These are phyloP conservation scores for Suhomyces panamericanus DNA, from an alignment of 1,139 yeast species.

Conservation along the genomic window DNA sequence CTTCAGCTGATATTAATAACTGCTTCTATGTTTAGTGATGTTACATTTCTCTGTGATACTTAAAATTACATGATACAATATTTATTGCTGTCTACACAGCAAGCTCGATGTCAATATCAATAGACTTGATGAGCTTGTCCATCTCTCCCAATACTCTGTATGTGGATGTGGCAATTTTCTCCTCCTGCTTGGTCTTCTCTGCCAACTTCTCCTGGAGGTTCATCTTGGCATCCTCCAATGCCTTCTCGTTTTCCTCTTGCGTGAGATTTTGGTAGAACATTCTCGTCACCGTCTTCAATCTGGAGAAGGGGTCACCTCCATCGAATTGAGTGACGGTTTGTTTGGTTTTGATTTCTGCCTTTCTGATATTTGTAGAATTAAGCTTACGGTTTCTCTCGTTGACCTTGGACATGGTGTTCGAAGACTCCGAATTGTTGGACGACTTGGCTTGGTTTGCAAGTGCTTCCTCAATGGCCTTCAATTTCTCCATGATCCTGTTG, in stretches of 20 bases:
- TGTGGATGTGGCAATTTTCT: slow-evolving; percentile 41
- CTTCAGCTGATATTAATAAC: no score
- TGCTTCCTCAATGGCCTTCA: slow-evolving; percentile 33
- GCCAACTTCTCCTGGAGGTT: slow-evolving; percentile 37
- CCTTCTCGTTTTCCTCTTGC: slow-evolving; percentile 47
- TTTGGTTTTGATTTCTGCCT: slow-evolving; percentile 72
- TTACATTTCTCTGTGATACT: no score
- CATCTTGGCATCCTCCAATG: slow-evolving; percentile 40
- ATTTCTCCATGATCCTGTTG: slow-evolving; percentile 53
- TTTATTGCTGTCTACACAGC: background rate
- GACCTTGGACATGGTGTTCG: slow-evolving; percentile 55
- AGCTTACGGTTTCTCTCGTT: slow-evolving; percentile 81
- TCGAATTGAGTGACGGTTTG: slow-evolving; percentile 41
- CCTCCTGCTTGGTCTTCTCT: slow-evolving; percentile 41
- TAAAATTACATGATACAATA: no score
- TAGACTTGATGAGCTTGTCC: slow-evolving; percentile 40
- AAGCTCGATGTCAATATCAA: slow-evolving; percentile 37
- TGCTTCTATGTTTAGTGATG: no score
- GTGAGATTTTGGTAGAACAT: slow-evolving; percentile 65
- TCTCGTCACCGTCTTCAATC: slow-evolving; percentile 83
- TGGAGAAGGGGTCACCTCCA: slow-evolving; percentile 82
- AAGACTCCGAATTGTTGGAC: slow-evolving; percentile 24
- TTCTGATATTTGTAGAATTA: slow-evolving; percentile 73
- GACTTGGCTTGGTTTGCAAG: slow-evolving; percentile 26
- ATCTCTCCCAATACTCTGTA: slow-evolving; percentile 47